Evolutionary conservation across 768 basidiomycete genomes (phyloP).

Genomic region (Tricholoma saponaceum): DNA sequence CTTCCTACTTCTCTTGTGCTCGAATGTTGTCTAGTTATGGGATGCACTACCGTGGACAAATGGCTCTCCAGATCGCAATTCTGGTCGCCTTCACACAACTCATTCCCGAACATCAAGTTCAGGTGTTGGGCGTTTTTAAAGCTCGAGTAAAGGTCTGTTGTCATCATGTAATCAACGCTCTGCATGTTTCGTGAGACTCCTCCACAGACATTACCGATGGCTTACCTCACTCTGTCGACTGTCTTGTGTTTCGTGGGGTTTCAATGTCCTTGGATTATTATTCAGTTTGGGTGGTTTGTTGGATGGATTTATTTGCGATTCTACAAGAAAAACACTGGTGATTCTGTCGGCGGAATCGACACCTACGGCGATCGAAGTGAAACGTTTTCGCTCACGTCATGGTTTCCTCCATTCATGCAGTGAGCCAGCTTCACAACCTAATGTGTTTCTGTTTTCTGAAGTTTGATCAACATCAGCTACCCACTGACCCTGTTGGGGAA

Average conservation of each 20-base stretch:
- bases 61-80: conserved; percentile 83
- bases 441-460: background rate
- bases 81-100: conserved; percentile 97
- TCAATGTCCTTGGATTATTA: conserved; percentile 87
- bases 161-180: background rate
- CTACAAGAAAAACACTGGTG: conserved; percentile 83
- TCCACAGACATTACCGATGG: conserved; percentile 86
- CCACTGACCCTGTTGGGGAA: conserved; percentile 69
- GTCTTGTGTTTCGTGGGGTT: conserved; percentile 78
- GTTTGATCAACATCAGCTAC: conserved; percentile 39
- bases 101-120: conserved; percentile 97
- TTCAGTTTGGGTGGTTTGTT: conserved; percentile 99
- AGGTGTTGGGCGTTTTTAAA: conserved; percentile 80
- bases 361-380: conserved; percentile 93
- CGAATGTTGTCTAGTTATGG: conserved; percentile 57
- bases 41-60: conserved; percentile 89
- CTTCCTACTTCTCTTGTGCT: conserved; percentile 5
- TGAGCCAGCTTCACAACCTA: conserved; percentile 35
- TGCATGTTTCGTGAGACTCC: conserved; percentile 4
- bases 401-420: conserved; percentile 98
- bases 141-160: conserved; percentile 80
- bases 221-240: conserved; percentile 86
- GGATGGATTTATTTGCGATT: conserved; percentile 95
- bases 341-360: conserved; percentile 56
- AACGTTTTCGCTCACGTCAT: conserved; percentile 90